These are phyloP conservation scores for Stereocaulon alpinum DNA, from an alignment of 495 filamentous ascomycete genomes.

Conservation along the genomic window DNA sequence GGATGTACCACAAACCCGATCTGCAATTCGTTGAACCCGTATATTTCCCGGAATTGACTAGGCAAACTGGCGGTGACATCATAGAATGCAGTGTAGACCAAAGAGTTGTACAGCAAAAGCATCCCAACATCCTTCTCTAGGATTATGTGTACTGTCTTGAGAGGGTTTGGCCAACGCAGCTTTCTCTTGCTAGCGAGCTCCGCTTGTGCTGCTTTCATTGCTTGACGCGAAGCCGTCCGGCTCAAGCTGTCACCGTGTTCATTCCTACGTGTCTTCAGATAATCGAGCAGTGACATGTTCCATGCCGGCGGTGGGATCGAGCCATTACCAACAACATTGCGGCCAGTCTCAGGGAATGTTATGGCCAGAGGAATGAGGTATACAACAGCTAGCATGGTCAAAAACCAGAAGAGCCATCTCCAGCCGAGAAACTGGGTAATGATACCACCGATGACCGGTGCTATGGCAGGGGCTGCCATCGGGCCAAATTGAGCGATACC, in stretches of 20 bases:
- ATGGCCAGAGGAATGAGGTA: conserved; percentile 35
- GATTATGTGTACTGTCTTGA: conserved; percentile 51
- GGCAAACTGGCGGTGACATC: conserved; percentile 48
- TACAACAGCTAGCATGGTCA: conserved; percentile 37
- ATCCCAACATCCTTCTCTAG: conserved; percentile 53
- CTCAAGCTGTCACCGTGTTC: conserved; percentile 17
- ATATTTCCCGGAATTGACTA: conserved; percentile 50
- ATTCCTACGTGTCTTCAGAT: conserved; percentile 23
- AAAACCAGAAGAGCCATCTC: conserved; percentile 49
- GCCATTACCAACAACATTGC: conserved; percentile 45
- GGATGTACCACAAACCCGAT: conserved; percentile 45
- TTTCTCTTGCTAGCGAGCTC: conserved; percentile 32
- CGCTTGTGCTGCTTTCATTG: conserved; percentile 23
- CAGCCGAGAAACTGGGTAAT: conserved; percentile 43
- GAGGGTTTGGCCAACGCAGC: conserved; percentile 54
- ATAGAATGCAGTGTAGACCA: conserved; percentile 48
- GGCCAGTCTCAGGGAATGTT: conserved; percentile 44
- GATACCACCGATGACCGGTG: conserved; percentile 46
- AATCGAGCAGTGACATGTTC: conserved; percentile 33
- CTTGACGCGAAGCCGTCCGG: conserved; percentile 20
- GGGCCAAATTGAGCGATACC: conserved; percentile 18
- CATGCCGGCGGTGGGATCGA: conserved; percentile 24
- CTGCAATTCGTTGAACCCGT: conserved; percentile 55
- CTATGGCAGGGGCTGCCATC: conserved; percentile 31
- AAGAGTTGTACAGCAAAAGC: conserved; percentile 44